A percentile compares a stretch with the other conserved stretches of the same genome.
phyloP scores from a whole-genome alignment of 1,284 basidiomycete species.

The Peniophora sp. region DNA sequence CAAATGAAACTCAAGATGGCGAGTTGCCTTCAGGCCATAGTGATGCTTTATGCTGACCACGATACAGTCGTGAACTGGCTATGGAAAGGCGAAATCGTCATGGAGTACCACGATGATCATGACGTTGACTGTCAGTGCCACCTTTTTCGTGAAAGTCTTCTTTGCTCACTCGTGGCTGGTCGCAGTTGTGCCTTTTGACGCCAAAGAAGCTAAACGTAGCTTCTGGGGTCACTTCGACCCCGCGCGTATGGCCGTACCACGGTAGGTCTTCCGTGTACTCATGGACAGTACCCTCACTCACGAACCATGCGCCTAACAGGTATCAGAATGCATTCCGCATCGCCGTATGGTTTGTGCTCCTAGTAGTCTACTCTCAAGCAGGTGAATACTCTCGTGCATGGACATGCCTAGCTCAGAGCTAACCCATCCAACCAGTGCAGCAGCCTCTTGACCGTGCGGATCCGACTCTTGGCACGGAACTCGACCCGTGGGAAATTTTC shows the following conservation, averaged over 20 bases:
- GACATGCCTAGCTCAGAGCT: background rate
- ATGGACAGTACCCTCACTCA: slow-evolving; percentile 1
- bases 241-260: slow-evolving; percentile 78
- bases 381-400: slow-evolving; percentile 33
- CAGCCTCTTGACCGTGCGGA: slow-evolving; percentile 63
- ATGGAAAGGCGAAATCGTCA: slow-evolving; percentile 80
- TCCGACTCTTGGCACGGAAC: slow-evolving; percentile 29
- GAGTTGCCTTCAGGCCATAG: slow-evolving; percentile 9
- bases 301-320: slow-evolving; percentile 24
- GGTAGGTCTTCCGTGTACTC: slow-evolving; percentile 32
- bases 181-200: background rate
- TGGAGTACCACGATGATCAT: slow-evolving; percentile 62
- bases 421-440: slow-evolving; percentile 37
- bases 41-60: background rate
- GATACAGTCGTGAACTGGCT: slow-evolving; percentile 56
- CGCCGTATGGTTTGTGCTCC: slow-evolving; percentile 77
- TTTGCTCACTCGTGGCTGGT: background rate
- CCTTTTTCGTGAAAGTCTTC: background rate
- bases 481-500: slow-evolving; percentile 73
- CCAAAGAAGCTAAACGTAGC: slow-evolving; percentile 40
- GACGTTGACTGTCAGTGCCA: slow-evolving; percentile 58
- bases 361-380: slow-evolving; percentile 81
- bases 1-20: slow-evolving; percentile 81
- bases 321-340: slow-evolving; percentile 77
- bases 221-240: slow-evolving; percentile 74